Percentiles rank a stretch among this genome's conserved stretches.
Conservation (phyloP, 23 red algal species). For the Gracilariopsis chorda region DNA sequence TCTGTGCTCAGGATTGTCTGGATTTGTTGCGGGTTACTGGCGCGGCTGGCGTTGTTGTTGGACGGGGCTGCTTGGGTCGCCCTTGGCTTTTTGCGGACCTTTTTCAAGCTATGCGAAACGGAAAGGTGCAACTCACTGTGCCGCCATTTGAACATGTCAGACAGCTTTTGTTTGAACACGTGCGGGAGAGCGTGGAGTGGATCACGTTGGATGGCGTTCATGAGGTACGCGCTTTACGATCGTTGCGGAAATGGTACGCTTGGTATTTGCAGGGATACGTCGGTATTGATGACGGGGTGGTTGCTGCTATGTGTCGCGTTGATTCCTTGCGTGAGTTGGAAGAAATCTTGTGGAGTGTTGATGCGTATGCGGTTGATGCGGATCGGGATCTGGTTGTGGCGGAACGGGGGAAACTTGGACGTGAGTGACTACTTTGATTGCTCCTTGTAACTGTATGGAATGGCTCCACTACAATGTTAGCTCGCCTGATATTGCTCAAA, state of each 20-base stretch:
- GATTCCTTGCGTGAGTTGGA: not conserved
- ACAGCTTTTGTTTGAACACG: constrained; percentile 10
- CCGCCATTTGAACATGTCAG: constrained; percentile 18
- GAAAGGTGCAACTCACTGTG: not conserved
- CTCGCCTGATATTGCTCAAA: too few relatives aligned
- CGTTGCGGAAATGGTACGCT: constrained; percentile 43
- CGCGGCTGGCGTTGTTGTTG: constrained; percentile 52
- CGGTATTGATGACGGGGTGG: constrained; percentile 1
- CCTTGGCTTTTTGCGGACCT: constrained; percentile 77
- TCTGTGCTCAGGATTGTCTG: constrained; percentile 29
- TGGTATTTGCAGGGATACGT: constrained; percentile 51
- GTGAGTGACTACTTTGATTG: not conserved
- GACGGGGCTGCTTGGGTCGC: constrained; percentile 51
- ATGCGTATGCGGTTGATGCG: not conserved
- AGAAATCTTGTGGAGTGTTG: not conserved
- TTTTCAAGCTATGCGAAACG: not conserved
- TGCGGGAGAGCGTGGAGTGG: not conserved
- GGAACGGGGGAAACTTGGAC: constrained; percentile 2
- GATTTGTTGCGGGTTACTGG: constrained; percentile 30
- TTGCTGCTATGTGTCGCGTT: not conserved
- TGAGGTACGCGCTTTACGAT: not conserved
- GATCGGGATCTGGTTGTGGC: not conserved
- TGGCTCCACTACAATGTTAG: too few relatives aligned
- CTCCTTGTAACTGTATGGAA: too few relatives aligned
- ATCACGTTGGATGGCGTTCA: not conserved